Evolutionary conservation across 305 asterid species (phyloP).

Genomic region (Withania somnifera): DNA sequence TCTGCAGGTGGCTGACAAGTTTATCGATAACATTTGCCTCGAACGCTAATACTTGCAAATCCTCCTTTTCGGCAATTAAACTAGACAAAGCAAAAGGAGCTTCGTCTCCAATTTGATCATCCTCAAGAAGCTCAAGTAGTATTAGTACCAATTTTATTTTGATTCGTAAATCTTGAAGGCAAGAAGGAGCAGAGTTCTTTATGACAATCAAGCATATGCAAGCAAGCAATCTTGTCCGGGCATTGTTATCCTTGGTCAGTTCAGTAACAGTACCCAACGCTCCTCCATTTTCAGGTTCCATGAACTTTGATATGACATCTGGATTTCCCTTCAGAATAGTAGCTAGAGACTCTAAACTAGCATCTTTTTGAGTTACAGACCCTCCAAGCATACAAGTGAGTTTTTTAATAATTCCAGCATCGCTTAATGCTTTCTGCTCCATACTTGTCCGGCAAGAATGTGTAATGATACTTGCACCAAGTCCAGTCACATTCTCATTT

Average conservation of each 20-base stretch:
- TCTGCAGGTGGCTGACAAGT: slow-evolving; percentile 46
- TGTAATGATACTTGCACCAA: slow-evolving; percentile 80
- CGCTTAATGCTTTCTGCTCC: slow-evolving; percentile 68
- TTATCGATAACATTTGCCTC: slow-evolving; percentile 56
- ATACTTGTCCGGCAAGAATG: slow-evolving; percentile 66
- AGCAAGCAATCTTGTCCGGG: slow-evolving; percentile 78
- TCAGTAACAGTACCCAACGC: slow-evolving; percentile 47
- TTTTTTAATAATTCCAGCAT: slow-evolving; percentile 63
- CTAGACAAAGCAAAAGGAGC: slow-evolving; percentile 70
- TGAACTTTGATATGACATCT: slow-evolving; percentile 52
- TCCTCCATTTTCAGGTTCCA: slow-evolving; percentile 68
- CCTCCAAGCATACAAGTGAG: slow-evolving; percentile 73
- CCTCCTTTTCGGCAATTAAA: slow-evolving; percentile 70
- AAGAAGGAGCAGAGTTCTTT: slow-evolving; percentile 44
- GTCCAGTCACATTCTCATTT: slow-evolving; percentile 80
- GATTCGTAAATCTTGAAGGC: slow-evolving; percentile 47
- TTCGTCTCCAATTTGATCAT: slow-evolving; percentile 94
- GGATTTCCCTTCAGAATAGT: slow-evolving; percentile 62
- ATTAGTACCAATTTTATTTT: slow-evolving; percentile 47
- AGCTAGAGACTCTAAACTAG: slow-evolving; percentile 82
- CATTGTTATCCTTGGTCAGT: slow-evolving; percentile 63
- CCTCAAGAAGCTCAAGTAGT: slow-evolving; percentile 79
- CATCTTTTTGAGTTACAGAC: slow-evolving; percentile 66
- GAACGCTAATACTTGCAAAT: slow-evolving; percentile 65
- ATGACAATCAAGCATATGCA: slow-evolving; percentile 66